Base-by-base conservation (phyloP, 306 rosid genomes). In the Hippophae gyantsensis region DNA sequence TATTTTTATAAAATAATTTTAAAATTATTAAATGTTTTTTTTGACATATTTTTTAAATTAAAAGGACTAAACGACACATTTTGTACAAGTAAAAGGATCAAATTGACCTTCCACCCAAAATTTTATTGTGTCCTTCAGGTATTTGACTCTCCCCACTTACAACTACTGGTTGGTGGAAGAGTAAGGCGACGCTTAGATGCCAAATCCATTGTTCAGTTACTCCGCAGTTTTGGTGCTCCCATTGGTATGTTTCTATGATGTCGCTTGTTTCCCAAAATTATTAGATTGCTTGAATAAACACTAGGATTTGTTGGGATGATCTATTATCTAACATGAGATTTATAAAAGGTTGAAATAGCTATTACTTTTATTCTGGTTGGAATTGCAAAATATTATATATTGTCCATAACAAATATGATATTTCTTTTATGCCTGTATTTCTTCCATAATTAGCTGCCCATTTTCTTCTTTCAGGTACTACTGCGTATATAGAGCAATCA, bases 401-500 rank as follows among this genome's bases (percentile, higher is more conserved):
- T 32, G 4, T 32, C 38, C 38, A 32, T 32, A 32, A 32, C 3
- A 2, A 32, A 32, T 2, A 32, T 32, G 38, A 32, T 32, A 32
- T 32, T 32, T 32, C 23, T 7, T 8, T 62, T 75, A 69, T 59
- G 66, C 75, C 72, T 61, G 40, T 61, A 65, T 58, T 53, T 63
- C 72, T 68, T 66, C 44, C 55, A 1, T 72, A 62, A 76, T 69
- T 49, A 60, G 72, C 57, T 66, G 75, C 60, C 38, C 56, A 54
- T 76, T 32, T 71, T 67, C 70, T 63, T 64, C 69, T 60, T 70
- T 70, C 70, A 89, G 97, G 95, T 66, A 86, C 95, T 57, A 75
- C 60, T 7, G 97, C 86, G 41, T 90, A 80, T 61, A 69, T 90
- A 63, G 97, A 90, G 83, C 95, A 90, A 62, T 84, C 97, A 11